Evolutionary conservation across 1,139 yeast species (phyloP), one percentile per base, ranked within the genome.

Genomic region (Yamadazyma spencermartinsiae): DNA sequence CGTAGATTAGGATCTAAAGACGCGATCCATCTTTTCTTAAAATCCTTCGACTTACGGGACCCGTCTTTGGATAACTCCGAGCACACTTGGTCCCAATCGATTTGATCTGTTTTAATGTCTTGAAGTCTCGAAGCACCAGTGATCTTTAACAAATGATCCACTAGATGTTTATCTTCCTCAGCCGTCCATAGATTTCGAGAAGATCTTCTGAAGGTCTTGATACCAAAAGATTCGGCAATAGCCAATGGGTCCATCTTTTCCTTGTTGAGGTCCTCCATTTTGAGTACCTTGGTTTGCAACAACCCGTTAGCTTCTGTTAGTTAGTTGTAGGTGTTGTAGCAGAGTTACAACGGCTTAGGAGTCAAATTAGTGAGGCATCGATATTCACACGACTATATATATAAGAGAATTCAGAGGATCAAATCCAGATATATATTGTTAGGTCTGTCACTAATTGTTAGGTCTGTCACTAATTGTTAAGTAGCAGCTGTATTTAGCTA

Each of bases 1-100:
- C 80, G 78, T 43, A 90, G 67, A 43, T 73, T 76, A 2, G 97
- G 97, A 56, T 88, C 94, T 34, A 90, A 61, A 1, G 95, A 86
- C 48, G 85, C 85, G 24, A 79, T 60, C 94, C 94, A 85, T 43
- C 94, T 60, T 54, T 83, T 84, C 30, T 83, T 71, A 50, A 87
- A 80, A 49, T 84, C 89, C 51, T 82, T 82, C 3, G 85, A 70
- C 54, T 80, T 82, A 41, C 90, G 58, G 8, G 57, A 51, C 1
- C 71, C 69, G 23, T 52, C 53, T 12, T 61, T 62, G 4, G 58
- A 50, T 5, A 75, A 48, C 34, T 54, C 53, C 41, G 67, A 62
- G 2, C 89, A 74, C 18, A 89, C 72, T 19, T 61, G 55, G 37
- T 85, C 94, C 97, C 97, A 89, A 51, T 82, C 76, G 15, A 62